Evolutionary conservation across 164 flowering plant species (phyloP), one percentile per base, ranked within the genome.

Genomic region (Vitis rupestris): DNA sequence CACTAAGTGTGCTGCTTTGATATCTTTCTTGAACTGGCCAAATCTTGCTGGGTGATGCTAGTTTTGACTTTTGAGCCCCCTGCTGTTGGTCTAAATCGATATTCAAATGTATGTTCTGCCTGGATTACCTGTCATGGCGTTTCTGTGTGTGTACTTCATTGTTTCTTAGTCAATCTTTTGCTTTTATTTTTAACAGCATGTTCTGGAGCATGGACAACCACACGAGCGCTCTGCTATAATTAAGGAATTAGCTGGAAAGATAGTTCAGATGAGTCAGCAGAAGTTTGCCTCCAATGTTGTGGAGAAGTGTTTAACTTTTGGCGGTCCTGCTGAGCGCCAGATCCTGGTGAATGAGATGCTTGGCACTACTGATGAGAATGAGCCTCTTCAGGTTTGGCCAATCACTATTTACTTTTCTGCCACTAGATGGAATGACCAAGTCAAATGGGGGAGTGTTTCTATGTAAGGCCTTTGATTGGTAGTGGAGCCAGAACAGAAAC

Each of bases 281-380:
- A 95, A 95, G 75, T 95, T 91, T 83, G 99, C 99, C 14, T 95
- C 99, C 23, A 95, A 95, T 82, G 99, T 95, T 75, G 98, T 93
- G 23, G 99, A 95, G 82, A 95, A 95, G 77, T 95, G 99, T 77
- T 78, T 95, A 67, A 76, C 90, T 73, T 95, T 90, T 80, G 90
- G 99, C 61, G 87, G 82, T 71, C 87, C 90, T 23, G 53, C 70
- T 12, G 94, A 95, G 72, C 92, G 97, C 15, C 90, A 91, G 67
- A 73, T 95, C 56, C 74, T 95, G 82, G 96, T 95, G 72, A 82
- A 81, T 74, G 98, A 95, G 88, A 95, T 95, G 97, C 94, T 95
- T 77, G 99, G 97, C 44, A 48, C 91, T 54, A 95, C 96, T 48
- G 99, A 93, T 82, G 99, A 93, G 65, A 91, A 91, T 80, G 98